phyloP scores from a whole-genome alignment of 495 filamentous ascomycete genomes.

The Cairneyella variabilis region DNA sequence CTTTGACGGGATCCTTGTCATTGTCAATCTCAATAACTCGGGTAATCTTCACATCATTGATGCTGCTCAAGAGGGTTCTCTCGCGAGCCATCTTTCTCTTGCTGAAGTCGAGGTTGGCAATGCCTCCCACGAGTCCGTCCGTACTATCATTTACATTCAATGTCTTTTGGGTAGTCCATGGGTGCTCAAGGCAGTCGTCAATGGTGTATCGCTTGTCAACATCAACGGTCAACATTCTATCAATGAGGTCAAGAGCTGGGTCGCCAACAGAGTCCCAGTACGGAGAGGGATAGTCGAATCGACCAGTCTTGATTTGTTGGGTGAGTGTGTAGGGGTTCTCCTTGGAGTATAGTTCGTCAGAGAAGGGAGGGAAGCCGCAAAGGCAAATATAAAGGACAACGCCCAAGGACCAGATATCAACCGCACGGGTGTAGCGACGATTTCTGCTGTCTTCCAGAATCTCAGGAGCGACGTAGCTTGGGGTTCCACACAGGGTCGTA shows the following conservation, averaged over 20 bases:
- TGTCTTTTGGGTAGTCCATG: constrained; percentile 67
- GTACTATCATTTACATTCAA: constrained; percentile 74
- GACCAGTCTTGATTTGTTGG: constrained; percentile 84
- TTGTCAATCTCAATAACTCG: constrained; percentile 51
- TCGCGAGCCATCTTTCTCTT: constrained; percentile 75
- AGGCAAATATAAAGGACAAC: constrained; percentile 99
- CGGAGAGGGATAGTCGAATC: constrained; percentile 92
- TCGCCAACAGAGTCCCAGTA: constrained; percentile 97
- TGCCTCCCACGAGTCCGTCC: constrained; percentile 81
- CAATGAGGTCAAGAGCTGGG: constrained; percentile 86
- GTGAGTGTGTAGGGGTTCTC: constrained; percentile 83
- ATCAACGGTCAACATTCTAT: constrained; percentile 88
- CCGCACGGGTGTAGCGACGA: constrained; percentile 88
- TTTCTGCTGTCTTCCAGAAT: constrained; percentile 75
- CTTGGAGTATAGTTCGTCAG: constrained; percentile 76
- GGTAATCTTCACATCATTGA: constrained; percentile 74
- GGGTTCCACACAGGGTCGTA: constrained; percentile 93
- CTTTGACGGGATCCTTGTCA: constrained; percentile 59
- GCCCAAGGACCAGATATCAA: constrained; percentile 95
- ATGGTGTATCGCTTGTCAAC: constrained; percentile 79
- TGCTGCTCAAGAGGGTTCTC: constrained; percentile 75
- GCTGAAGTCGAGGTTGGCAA: constrained; percentile 78
- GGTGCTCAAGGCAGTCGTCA: constrained; percentile 86
- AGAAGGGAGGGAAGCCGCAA: constrained; percentile 97
- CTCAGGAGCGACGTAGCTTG: constrained; percentile 94